phyloP scores from a whole-genome alignment of 208 protist genomes.

The Crithidia fasciculata region DNA sequence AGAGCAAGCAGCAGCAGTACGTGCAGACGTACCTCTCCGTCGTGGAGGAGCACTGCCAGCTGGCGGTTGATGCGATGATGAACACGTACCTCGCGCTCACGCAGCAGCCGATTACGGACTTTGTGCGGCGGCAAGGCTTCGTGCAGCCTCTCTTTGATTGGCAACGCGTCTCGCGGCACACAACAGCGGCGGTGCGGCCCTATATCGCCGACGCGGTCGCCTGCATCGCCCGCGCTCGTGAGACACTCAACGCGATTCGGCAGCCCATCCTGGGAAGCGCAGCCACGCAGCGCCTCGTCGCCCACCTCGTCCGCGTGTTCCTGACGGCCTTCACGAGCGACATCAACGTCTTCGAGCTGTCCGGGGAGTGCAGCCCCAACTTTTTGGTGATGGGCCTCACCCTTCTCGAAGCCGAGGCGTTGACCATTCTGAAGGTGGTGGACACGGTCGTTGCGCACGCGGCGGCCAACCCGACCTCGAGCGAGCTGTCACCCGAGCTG shows the following conservation, averaged over 20 bases:
- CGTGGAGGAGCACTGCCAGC: conserved; percentile 85
- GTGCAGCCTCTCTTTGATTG: conserved; percentile 80
- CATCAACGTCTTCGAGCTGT: conserved; percentile 84
- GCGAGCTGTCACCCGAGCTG: conserved; percentile 38
- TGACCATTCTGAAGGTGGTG: conserved; percentile 61
- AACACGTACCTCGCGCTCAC: conserved; percentile 70
- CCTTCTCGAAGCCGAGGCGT: conserved; percentile 80
- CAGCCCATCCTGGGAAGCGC: conserved; percentile 77
- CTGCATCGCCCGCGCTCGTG: conserved; percentile 70
- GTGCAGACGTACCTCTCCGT: conserved; percentile 53
- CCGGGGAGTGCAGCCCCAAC: conserved; percentile 70
- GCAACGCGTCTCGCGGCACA: conserved; percentile 73
- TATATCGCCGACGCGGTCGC: conserved; percentile 81
- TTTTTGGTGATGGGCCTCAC: conserved; percentile 73
- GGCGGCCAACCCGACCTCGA: conserved; percentile 30
- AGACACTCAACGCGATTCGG: conserved; percentile 71
- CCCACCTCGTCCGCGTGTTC: conserved; percentile 68
- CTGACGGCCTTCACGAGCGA: conserved; percentile 68
- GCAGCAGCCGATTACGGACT: conserved; percentile 75
- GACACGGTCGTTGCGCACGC: conserved; percentile 51
- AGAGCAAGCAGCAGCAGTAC: conserved; percentile 50
- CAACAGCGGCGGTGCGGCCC: conserved; percentile 68
- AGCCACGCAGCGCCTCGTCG: conserved; percentile 78
- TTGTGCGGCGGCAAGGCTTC: conserved; percentile 69
- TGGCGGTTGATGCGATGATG: conserved; percentile 83